These are phyloP conservation scores for Breviolum minutum DNA, from an alignment of 73 alveolate species.

Conservation along the genomic window DNA sequence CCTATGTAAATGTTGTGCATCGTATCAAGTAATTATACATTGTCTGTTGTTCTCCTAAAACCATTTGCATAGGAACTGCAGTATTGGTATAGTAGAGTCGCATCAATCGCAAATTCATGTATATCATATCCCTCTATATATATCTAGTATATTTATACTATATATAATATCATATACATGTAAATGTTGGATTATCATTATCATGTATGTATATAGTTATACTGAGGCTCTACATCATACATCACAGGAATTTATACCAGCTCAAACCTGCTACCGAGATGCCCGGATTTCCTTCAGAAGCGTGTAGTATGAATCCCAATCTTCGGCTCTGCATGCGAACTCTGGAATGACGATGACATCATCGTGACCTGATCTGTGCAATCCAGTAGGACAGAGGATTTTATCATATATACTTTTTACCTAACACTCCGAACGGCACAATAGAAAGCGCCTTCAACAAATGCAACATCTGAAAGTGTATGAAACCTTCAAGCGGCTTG, in stretches of 20 bases:
- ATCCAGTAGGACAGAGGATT: neutral
- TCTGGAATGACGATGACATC: slow-evolving; percentile 71
- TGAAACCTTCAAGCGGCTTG: too few relatives aligned
- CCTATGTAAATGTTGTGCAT: too few relatives aligned
- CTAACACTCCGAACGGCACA: neutral
- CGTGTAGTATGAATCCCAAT: slow-evolving; percentile 36
- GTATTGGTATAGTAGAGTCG: too few relatives aligned
- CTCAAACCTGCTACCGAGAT: neutral
- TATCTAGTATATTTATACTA: too few relatives aligned
- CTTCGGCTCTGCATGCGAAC: slow-evolving; percentile 26
- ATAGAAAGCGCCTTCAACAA: neutral
- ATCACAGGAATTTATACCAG: neutral
- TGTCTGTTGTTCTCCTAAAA: too few relatives aligned
- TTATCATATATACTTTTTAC: neutral
- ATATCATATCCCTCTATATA: too few relatives aligned
- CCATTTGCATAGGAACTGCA: too few relatives aligned
- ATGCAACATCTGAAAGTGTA: neutral
- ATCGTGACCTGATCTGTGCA: slow-evolving; percentile 26
- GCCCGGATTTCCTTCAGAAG: slow-evolving; percentile 45
- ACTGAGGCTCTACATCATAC: neutral
- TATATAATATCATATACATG: too few relatives aligned
- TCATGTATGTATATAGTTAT: too few relatives aligned
- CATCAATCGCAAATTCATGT: too few relatives aligned
- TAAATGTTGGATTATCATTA: too few relatives aligned
- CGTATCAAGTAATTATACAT: too few relatives aligned